Evolutionary conservation across 352 stramenopile species (phyloP), one percentile per base, ranked within the genome.

Genomic region (Elongisporangium undulatum): DNA sequence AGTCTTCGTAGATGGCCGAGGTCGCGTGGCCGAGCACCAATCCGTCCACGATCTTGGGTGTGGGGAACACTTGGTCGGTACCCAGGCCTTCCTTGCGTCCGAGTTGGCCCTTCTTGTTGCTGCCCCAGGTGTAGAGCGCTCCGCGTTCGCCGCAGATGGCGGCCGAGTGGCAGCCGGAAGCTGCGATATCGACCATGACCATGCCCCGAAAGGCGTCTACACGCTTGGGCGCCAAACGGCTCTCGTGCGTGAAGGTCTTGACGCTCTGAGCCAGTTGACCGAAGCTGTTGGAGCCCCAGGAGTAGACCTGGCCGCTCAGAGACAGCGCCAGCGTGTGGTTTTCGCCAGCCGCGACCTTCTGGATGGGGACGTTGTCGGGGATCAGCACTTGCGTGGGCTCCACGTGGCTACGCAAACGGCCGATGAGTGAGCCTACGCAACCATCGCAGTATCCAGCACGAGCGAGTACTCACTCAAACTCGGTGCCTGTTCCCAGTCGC

Each of bases 201-300:
- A 74, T 73, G 8, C 74, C 68, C 20, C 79, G 79, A 34, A 94
- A 90, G 12, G 80, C 75, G 22, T 92, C 79, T 38, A 94, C 61
- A 22, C 85, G 80, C 66, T 94, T 94, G 0, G 82, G 85, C 20
- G 73, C 82, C 41, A 89, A 67, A 1, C 80, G 78, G 26, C 72
- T 85, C 34, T 88, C 67, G 10, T 72, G 74, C 5, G 73, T 77
- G n/a, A 64, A 77, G 9, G 64, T 69, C 61, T 94, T 92, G 13
- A 75, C 61, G 12, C 66, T 77, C 26, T 90, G 81, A 0, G 82
- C 85, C 23, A 92, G 69, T 55, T 94, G 85, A 6, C 83, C 82
- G 54, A 90, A 92, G 54, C 81, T 89, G 45, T 92, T 92, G 23
- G 82, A 88, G n/a, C 85, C 85, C 83, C 85, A 94, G 0, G 85